Base-by-base conservation (phyloP, 768 basidiomycete genomes). In the Glaciozyma martinii region DNA sequence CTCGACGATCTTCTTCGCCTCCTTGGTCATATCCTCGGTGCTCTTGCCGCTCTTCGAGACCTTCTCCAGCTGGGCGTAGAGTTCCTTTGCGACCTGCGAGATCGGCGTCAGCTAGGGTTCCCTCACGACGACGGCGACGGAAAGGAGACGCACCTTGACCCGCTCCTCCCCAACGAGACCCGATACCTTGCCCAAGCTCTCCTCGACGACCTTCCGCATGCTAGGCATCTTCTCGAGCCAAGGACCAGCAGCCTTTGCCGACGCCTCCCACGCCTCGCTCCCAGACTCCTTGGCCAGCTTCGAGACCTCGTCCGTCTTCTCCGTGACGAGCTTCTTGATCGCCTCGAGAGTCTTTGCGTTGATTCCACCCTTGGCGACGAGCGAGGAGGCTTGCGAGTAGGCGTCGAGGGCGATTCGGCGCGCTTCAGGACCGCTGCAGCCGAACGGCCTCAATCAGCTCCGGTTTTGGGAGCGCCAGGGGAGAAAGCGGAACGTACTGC, bases 151-250 rank as follows among this genome's bases (percentile, higher is more conserved):
- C 55, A 69, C 69, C 67, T 72, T 70, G 43, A 72, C 63, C 19
- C 70, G 61, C 59, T 74, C 73, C 63, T 72, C 67, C 21, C 73
- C 73, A n/a, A 74, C 67, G 25, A 65, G 62, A 5, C 67, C 71
- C 49, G 69, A 62, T 0, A 72, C 53, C 57, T 63, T 62, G 42
- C 33, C 30, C 19, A 74, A 44, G 40, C 68, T 68, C 56, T 74
- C 66, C 32, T 74, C 67, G 15, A 72, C 12, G 29, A 61, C 47
- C 65, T 74, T 63, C 70, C 71, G 65, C 42, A 71, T 66, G 54
- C 70, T 71, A 9, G 73, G 73, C 56, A 71, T 62, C 67, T 72
- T 71, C 29, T 74, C 61, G 21, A 74, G 64, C 40, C 49, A 59
- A 9, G 73, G 73, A 1, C 62, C 64, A 1, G 71, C 73, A 23